Evolutionary conservation across 2,329 filamentous ascomycete genomes (phyloP).

Genomic region (Sporothrix globosa): DNA sequence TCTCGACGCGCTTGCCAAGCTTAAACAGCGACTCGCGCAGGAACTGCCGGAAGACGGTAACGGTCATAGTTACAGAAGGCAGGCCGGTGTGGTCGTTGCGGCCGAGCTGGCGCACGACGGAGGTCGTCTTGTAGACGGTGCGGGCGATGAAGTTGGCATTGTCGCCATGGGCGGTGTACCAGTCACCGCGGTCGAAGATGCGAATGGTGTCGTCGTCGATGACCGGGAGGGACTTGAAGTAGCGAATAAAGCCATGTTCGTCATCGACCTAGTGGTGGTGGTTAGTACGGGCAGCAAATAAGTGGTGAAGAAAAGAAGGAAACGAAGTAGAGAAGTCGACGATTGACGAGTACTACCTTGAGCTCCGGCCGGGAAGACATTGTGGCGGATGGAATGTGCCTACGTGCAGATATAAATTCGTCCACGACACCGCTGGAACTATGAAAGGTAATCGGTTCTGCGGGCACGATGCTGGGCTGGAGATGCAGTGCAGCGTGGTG

Average conservation of each 20-base stretch:
- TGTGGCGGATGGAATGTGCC: constrained; percentile 37
- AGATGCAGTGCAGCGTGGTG: neutral
- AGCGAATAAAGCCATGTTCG: constrained; percentile 94
- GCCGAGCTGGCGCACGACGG: constrained; percentile 87
- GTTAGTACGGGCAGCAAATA: no score
- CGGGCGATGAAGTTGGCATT: constrained; percentile 83
- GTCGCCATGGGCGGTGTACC: constrained; percentile 89
- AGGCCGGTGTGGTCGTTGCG: constrained; percentile 81
- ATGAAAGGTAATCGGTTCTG: neutral
- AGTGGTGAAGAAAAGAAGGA: neutral
- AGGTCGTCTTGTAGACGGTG: constrained; percentile 95
- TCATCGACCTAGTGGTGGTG: constrained; percentile 74
- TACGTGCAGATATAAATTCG: neutral
- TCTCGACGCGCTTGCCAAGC: constrained; percentile 86
- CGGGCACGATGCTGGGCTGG: neutral
- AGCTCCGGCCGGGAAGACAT: constrained; percentile 75
- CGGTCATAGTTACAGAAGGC: constrained; percentile 90
- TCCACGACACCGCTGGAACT: neutral
- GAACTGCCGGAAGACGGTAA: constrained; percentile 94
- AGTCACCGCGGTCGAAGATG: constrained; percentile 92
- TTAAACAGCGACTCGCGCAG: constrained; percentile 91
- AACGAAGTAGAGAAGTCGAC: constrained; percentile 4
- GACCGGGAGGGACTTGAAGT: constrained; percentile 82
- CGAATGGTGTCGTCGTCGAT: constrained; percentile 76
- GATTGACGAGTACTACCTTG: constrained; percentile 54